Evolutionary conservation across 805 yeast genomes (phyloP).

Genomic region (Priceomyces medius): DNA sequence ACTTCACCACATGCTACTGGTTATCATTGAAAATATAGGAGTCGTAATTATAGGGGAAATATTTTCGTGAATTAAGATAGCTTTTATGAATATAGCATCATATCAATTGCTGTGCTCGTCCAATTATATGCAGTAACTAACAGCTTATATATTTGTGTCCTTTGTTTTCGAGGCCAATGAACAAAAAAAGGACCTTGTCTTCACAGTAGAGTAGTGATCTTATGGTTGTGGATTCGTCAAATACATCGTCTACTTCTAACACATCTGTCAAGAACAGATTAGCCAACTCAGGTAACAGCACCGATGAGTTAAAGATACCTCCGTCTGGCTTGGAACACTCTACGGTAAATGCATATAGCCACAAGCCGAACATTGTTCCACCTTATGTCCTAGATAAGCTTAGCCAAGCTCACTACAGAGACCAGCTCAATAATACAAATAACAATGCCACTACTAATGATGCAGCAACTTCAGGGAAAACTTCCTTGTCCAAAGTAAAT

Average conservation of each 20-base stretch:
- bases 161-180: no score
- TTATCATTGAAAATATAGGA: no score
- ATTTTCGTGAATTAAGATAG: no score
- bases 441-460: constrained; percentile 18
- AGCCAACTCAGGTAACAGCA: background rate
- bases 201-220: background rate
- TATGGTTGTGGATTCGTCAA: constrained; percentile 1
- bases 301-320: background rate
- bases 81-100: no score
- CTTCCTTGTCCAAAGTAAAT: constrained; percentile 9
- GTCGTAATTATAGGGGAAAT: no score
- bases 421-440: constrained; percentile 33
- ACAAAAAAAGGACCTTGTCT: background rate
- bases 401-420: constrained; percentile 41
- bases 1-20: no score
- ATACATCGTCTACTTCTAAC: background rate
- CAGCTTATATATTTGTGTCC: background rate
- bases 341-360: constrained; percentile 31
- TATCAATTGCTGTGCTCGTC: background rate
- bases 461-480: constrained; percentile 9
- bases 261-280: background rate
- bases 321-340: constrained; percentile 22
- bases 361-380: constrained; percentile 46
- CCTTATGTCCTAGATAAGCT: constrained; percentile 63
- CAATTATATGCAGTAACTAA: background rate